These are phyloP conservation scores for Sarcocystis neurona DNA, from an alignment of 169 alveolate species.

Conservation along the genomic window DNA sequence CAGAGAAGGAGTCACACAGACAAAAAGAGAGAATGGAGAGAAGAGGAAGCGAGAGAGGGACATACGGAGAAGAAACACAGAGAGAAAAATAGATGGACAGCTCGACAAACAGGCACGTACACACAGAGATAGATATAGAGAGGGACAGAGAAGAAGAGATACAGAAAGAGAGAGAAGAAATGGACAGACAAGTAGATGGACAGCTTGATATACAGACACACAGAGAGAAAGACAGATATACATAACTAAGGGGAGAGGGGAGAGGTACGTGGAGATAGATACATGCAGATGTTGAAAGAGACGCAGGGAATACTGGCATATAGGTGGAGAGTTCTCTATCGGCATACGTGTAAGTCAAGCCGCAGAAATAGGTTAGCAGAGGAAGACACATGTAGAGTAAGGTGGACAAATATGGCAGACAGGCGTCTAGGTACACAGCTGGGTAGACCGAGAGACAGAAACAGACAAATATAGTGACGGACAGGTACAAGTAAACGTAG, in stretches of 20 bases:
- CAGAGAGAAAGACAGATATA: neutral
- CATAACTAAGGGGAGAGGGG: neutral
- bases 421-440: too few relatives aligned
- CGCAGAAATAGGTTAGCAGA: neutral
- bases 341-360: neutral
- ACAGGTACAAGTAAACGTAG: too few relatives aligned
- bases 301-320: neutral
- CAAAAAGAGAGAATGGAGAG: too few relatives aligned
- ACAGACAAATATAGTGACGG: too few relatives aligned
- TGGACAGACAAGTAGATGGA: neutral
- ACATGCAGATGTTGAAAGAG: neutral
- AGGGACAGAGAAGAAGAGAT: neutral
- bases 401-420: too few relatives aligned
- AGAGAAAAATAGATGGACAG: neutral
- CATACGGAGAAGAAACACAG: neutral
- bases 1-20: too few relatives aligned
- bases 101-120: too few relatives aligned
- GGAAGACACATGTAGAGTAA: neutral
- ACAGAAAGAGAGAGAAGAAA: neutral
- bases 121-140: neutral
- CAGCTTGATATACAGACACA: neutral
- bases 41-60: neutral
- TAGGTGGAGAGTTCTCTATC: neutral
- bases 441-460: too few relatives aligned
- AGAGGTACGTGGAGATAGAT: neutral